Percentiles rank a stretch among this genome's conserved stretches.
Conservation (phyloP, 108 stramenopile genomes). For the Schizochytrium sp. region DNA sequence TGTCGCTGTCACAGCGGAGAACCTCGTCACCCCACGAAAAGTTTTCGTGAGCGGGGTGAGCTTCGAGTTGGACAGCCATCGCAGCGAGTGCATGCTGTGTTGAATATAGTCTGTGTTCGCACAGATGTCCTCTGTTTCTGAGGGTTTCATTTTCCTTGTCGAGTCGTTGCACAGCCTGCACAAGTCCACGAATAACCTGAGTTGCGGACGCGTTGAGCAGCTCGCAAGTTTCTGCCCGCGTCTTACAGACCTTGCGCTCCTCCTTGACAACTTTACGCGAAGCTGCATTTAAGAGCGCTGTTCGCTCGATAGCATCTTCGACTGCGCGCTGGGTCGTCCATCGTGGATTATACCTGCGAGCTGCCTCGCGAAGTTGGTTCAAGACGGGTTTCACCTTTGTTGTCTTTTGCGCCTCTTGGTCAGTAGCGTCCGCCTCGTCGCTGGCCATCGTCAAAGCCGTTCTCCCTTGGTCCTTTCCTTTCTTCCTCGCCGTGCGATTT, state of each 20-base stretch:
- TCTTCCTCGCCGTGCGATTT: too few relatives aligned
- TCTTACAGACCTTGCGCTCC: not conserved
- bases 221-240: not conserved
- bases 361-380: not conserved
- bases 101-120: not conserved
- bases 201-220: not conserved
- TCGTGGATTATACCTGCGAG: not conserved
- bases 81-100: not conserved
- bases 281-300: not conserved
- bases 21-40: too few relatives aligned
- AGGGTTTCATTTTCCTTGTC: not conserved
- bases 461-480: too few relatives aligned
- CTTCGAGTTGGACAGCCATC: not conserved
- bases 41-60: too few relatives aligned
- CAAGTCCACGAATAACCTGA: not conserved
- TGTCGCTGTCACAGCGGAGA: too few relatives aligned
- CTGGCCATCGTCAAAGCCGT: too few relatives aligned
- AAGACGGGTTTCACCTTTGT: too few relatives aligned
- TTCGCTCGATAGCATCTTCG: not conserved
- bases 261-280: not conserved
- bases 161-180: not conserved
- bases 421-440: too few relatives aligned
- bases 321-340: not conserved
- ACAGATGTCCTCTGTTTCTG: not conserved
- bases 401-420: too few relatives aligned